These are phyloP conservation scores for Phytophthora kernoviae DNA, from an alignment of 352 stramenopile genomes.

Conservation along the genomic window DNA sequence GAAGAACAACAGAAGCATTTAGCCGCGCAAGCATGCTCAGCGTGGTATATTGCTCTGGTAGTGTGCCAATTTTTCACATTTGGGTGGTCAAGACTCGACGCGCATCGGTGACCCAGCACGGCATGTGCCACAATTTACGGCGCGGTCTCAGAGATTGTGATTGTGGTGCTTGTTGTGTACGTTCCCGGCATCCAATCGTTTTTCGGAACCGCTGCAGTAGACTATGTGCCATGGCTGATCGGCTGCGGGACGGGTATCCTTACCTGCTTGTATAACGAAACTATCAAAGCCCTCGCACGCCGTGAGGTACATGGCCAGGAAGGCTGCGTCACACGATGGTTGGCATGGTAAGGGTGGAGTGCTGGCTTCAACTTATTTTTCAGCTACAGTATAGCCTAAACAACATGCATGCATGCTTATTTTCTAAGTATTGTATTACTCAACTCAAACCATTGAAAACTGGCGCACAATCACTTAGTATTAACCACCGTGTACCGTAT, in stretches of 20 bases:
- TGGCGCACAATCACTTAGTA: no score
- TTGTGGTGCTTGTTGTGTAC: constrained; percentile 55
- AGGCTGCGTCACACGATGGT: constrained; percentile 16
- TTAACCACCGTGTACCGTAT: no score
- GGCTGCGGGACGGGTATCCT: constrained; percentile 33
- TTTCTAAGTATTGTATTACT: no score
- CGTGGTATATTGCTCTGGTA: constrained; percentile 76
- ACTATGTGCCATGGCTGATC: constrained; percentile 58
- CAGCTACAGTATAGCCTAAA: no score
- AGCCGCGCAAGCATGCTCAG: constrained; percentile 61
- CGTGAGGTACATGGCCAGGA: constrained; percentile 30
- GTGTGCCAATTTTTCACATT: constrained; percentile 86
- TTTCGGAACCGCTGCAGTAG: constrained; percentile 37
- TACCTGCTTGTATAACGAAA: constrained; percentile 48
- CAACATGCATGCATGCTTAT: no score
- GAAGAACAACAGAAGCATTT: constrained; percentile 51
- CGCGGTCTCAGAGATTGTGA: constrained; percentile 39
- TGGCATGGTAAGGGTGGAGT: constrained; percentile 33
- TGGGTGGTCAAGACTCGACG: constrained; percentile 88
- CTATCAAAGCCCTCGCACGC: constrained; percentile 37
- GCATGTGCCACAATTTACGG: constrained; percentile 81
- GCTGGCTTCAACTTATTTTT: no score
- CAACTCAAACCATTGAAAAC: no score
- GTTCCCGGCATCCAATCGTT: constrained; percentile 48
- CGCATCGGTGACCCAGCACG: constrained; percentile 66